Evolutionary conservation across 2,329 filamentous ascomycete genomes (phyloP).

Genomic region (Epichloe uncinata): DNA sequence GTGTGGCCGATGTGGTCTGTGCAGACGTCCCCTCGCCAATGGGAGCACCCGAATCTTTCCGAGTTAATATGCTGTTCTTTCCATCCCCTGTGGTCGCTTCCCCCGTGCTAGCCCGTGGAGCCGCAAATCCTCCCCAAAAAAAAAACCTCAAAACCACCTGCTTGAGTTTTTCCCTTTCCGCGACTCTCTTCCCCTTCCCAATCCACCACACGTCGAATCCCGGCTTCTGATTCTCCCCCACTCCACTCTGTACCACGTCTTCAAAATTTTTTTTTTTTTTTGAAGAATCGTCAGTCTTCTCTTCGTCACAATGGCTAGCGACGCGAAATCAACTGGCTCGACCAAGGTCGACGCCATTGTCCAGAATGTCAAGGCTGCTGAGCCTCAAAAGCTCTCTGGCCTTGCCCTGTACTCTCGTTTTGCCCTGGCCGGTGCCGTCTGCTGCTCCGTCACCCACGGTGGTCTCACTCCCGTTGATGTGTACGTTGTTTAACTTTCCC

Average conservation of each 20-base stretch:
- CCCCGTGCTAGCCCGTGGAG: background rate
- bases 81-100: background rate
- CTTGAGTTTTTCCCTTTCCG: conserved; percentile 1
- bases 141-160: conserved; percentile 1
- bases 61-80: background rate
- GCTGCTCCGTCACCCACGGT: conserved; percentile 97
- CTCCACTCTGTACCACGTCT: conserved; percentile 7
- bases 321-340: conserved; percentile 23
- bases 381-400: conserved; percentile 31
- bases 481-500: conserved; percentile 52
- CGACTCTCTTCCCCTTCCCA: background rate
- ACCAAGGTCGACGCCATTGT: conserved; percentile 32
- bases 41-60: conserved; percentile 6
- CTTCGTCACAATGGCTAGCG: conserved; percentile 30
- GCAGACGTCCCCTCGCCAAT: conserved; percentile 3
- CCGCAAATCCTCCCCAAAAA: background rate
- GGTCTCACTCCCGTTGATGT: conserved; percentile 97
- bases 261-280: background rate
- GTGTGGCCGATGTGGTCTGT: conserved; percentile 1
- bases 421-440: conserved; percentile 93
- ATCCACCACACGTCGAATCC: conserved; percentile 1
- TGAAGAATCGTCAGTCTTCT: conserved; percentile 1
- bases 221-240: background rate
- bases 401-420: conserved; percentile 83
- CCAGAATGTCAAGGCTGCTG: conserved; percentile 26